Evolutionary conservation across 2,329 filamentous ascomycete genomes (phyloP), one percentile per base, ranked within the genome.

Genomic region (Balansia obtecta): DNA sequence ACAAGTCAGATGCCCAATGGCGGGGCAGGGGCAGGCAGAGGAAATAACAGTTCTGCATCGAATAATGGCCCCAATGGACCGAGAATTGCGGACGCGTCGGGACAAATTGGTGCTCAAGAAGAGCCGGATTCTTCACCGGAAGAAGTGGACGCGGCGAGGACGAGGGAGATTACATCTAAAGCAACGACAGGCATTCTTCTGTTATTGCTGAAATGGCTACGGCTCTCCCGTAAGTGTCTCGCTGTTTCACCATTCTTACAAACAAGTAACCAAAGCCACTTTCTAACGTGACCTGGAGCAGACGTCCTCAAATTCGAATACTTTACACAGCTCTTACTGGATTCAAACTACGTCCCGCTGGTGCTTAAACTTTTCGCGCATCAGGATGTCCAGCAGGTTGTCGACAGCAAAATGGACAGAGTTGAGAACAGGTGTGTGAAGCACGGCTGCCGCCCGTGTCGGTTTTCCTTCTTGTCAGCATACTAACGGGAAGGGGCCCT

Each of bases 291-390:
- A 15, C 15, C 15, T 37, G 34, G 4, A 33, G 20, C 54, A 94
- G 88, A 98, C 63, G 79, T 97, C 30, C 72, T 98, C 56, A 95
- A 96, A 63, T 96, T 93, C 58, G 93, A 98, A 68, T 97, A 96
- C 61, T 72, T 98, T 61, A 91, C 89, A 0, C 93, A 98, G 62
- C 77, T 98, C 2, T 72, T 98, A 11, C 76, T 98, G 30, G 93
- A 98, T 66, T 93, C 88, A 4, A 97, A 95, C 65, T 98, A 96
- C 64, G 76, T 98, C 7, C 91, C 91, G 1, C 73, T 98, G 32
- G 85, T 95, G 22, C 71, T 98, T 33, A 97, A 97, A 69, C 80
- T 96, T 46, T 90, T 96, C 65, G 89, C 91, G 46, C 84, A 95
- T 61, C 90, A 96, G 65, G 94, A 98, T 56, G 82, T 96, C 37